Conservation (phyloP, 306 rosid species). For the Cicer chorassanicum region DNA sequence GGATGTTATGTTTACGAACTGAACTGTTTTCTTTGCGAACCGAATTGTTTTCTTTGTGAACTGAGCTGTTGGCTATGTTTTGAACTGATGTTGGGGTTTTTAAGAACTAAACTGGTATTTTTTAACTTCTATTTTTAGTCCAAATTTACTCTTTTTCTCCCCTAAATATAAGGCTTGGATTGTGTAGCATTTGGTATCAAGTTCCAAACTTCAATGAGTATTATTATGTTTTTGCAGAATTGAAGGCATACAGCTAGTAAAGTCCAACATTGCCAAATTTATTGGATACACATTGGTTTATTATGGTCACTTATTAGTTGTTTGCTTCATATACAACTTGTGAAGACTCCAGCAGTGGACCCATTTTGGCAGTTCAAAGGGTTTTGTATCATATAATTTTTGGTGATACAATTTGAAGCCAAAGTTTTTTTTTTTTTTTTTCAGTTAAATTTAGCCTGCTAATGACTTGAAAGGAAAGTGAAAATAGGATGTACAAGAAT, state of each 20-base stretch:
- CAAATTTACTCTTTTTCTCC: neutral
- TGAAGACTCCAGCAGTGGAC: slow-evolving; percentile 5
- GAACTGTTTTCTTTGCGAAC: neutral
- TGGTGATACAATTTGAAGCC: slow-evolving; percentile 13
- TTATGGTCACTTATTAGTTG: neutral
- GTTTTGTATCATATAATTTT: neutral
- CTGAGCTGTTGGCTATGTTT: neutral
- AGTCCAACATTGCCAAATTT: slow-evolving; percentile 34
- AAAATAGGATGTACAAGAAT: slow-evolving; percentile 20
- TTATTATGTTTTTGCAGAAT: slow-evolving; percentile 42
- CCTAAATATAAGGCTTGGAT: neutral
- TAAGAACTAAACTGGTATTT: neutral
- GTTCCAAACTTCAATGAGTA: slow-evolving; percentile 3
- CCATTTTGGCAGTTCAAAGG: slow-evolving; percentile 39
- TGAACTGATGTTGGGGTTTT: neutral
- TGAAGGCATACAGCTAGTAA: slow-evolving; percentile 16
- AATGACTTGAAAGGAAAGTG: slow-evolving; percentile 15
- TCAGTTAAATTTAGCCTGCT: slow-evolving; percentile 26
- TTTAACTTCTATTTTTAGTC: neutral
- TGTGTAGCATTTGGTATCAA: neutral
- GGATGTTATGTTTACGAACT: neutral
- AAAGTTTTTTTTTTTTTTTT: neutral
- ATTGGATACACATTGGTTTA: neutral
- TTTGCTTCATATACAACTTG: slow-evolving; percentile 10
- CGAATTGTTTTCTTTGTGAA: neutral